Conservation (phyloP, 805 yeast species). For the Suhomyces emberorum region DNA sequence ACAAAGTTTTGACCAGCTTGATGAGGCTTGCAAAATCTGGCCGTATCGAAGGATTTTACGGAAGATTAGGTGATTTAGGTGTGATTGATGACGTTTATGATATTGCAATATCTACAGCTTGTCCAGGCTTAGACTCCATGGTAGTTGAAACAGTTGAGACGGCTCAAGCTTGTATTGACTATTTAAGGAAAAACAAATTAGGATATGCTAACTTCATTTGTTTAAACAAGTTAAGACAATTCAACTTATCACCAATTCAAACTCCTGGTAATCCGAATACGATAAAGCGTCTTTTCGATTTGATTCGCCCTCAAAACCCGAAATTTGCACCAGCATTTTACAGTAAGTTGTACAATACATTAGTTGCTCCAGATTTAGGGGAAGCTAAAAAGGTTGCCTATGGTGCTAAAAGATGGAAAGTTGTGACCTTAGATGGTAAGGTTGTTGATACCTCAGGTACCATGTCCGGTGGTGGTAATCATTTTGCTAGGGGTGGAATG, state of each 20-base stretch:
- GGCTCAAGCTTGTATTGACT: conserved; percentile 66
- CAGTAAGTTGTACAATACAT: conserved; percentile 79
- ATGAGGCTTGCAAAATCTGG: conserved; percentile 73
- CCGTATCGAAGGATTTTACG: conserved; percentile 79
- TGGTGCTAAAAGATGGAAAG: conserved; percentile 76
- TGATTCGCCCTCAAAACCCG: conserved; percentile 63
- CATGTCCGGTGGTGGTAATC: conserved; percentile 92
- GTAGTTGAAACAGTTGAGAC: conserved; percentile 78
- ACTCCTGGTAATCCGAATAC: conserved; percentile 65
- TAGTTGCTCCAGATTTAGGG: conserved; percentile 73
- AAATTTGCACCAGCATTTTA: conserved; percentile 85
- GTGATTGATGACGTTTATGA: conserved; percentile 84
- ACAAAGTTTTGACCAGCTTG: conserved; percentile 67
- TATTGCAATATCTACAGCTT: conserved; percentile 92
- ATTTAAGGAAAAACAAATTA: conserved; percentile 72
- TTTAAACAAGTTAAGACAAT: conserved; percentile 65
- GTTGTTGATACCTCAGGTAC: conserved; percentile 92
- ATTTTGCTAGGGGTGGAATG: conserved; percentile 75
- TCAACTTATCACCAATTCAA: conserved; percentile 52
- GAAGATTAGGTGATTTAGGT: conserved; percentile 92
- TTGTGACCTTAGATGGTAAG: conserved; percentile 90
- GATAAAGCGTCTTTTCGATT: conserved; percentile 80
- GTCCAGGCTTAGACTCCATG: conserved; percentile 85
- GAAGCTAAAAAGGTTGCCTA: conserved; percentile 89
- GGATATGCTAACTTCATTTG: conserved; percentile 91